Evolutionary conservation across 768 basidiomycete genomes (phyloP).

Genomic region (Termitomyces sp.): DNA sequence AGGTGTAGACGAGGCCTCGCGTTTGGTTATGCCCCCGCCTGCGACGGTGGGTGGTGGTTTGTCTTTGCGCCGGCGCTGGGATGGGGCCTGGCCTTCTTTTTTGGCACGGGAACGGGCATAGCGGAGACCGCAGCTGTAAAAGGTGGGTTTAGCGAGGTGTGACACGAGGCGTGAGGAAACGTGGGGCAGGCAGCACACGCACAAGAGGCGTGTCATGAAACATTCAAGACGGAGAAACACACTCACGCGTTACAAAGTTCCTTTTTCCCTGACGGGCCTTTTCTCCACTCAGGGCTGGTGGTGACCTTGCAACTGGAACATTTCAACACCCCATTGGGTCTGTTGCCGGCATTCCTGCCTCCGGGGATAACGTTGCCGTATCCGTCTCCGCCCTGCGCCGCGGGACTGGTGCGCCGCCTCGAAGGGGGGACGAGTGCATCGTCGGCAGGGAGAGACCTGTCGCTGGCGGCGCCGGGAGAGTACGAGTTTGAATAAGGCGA

Average conservation of each 20-base stretch:
- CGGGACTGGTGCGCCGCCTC: slow-evolving; percentile 53
- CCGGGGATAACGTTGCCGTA: slow-evolving; percentile 31
- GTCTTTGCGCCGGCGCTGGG: slow-evolving; percentile 65
- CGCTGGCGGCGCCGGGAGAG: slow-evolving; percentile 1
- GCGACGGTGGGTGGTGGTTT: slow-evolving; percentile 27
- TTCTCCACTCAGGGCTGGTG: slow-evolving; percentile 87
- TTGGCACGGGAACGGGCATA: slow-evolving; percentile 88
- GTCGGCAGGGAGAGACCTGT: slow-evolving; percentile 13
- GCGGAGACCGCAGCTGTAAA: slow-evolving; percentile 72
- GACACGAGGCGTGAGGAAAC: neutral
- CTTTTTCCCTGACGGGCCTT: slow-evolving; percentile 87
- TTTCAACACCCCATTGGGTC: slow-evolving; percentile 67
- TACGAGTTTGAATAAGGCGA: neutral
- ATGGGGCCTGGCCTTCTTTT: slow-evolving; percentile 64
- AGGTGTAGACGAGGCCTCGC: slow-evolving; percentile 34
- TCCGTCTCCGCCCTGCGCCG: slow-evolving; percentile 31
- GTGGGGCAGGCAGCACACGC: neutral
- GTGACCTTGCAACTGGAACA: slow-evolving; percentile 83
- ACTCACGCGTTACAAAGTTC: slow-evolving; percentile 91
- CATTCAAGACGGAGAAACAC: neutral
- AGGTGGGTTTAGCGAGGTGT: neutral
- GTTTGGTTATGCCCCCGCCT: slow-evolving; percentile 28
- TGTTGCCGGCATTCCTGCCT: slow-evolving; percentile 53
- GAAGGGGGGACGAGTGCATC: slow-evolving; percentile 55
- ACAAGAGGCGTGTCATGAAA: neutral